Percentiles rank a stretch among this genome's conserved stretches.
phyloP scores from a whole-genome alignment of 169 alveolate genomes.

The Theileria annulata region DNA sequence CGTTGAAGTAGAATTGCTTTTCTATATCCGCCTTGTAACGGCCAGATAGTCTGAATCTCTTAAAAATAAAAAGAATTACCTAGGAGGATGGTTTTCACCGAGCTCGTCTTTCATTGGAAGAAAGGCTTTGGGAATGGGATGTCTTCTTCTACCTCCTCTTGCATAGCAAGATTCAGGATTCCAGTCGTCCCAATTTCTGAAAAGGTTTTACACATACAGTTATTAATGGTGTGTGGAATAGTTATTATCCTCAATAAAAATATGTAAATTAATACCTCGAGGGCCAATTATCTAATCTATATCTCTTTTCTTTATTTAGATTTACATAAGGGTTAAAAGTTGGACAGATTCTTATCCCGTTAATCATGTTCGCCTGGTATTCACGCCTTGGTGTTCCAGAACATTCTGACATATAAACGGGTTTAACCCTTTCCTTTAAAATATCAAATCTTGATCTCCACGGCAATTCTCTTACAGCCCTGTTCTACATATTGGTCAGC shows the following conservation, averaged over 20 bases:
- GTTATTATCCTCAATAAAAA: neutral
- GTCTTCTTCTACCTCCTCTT: slow-evolving; percentile 83
- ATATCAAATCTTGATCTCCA: slow-evolving; percentile 80
- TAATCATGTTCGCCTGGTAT: slow-evolving; percentile 77
- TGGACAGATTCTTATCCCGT: slow-evolving; percentile 81
- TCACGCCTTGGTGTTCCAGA: slow-evolving; percentile 85
- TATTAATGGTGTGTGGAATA: neutral
- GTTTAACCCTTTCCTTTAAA: slow-evolving; percentile 73
- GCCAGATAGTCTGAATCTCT: slow-evolving; percentile 30
- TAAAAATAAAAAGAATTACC: slow-evolving; percentile 28
- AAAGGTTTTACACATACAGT: neutral
- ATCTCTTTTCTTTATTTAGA: slow-evolving; percentile 79
- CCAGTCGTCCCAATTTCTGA: slow-evolving; percentile 84
- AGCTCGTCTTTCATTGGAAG: slow-evolving; percentile 84
- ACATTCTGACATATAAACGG: slow-evolving; percentile 81
- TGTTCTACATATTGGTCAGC: slow-evolving; percentile 57
- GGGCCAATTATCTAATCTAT: slow-evolving; percentile 84
- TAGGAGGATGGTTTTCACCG: slow-evolving; percentile 87
- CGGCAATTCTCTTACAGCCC: slow-evolving; percentile 81
- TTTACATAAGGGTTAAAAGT: slow-evolving; percentile 85
- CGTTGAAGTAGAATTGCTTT: slow-evolving; percentile 81
- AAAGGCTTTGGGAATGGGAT: slow-evolving; percentile 78
- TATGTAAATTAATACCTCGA: slow-evolving; percentile 73
- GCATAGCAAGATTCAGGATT: slow-evolving; percentile 76
- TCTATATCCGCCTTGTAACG: slow-evolving; percentile 83